A percentile compares a stretch with the other conserved stretches of the same genome.
These are phyloP conservation scores for Plasmodium coatneyi DNA, from an alignment of 169 alveolate genomes.

Conservation along the genomic window DNA sequence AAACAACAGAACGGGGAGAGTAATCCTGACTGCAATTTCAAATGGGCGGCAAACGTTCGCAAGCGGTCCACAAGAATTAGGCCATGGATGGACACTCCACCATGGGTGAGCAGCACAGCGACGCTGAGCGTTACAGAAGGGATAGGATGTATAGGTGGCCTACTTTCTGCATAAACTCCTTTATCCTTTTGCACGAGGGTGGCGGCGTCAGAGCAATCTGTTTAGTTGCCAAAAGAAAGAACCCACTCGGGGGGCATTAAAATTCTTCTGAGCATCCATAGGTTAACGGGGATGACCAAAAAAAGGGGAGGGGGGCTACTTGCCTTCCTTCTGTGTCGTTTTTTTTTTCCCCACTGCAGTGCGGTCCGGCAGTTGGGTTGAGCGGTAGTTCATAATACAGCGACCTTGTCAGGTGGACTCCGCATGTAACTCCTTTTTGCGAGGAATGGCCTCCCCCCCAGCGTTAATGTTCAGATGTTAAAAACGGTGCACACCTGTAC, in stretches of 20 bases:
- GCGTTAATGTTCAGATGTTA: background rate
- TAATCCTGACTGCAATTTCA: background rate
- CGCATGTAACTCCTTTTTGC: background rate
- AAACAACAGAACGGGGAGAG: background rate
- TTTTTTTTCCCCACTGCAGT: background rate
- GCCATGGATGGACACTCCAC: background rate
- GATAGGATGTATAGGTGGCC: background rate
- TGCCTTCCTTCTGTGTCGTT: background rate
- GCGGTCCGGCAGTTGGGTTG: background rate
- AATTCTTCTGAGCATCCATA: background rate
- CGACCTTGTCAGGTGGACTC: background rate
- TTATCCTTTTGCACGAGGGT: background rate
- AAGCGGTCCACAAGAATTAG: background rate
- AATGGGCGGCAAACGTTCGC: background rate
- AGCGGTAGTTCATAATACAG: background rate
- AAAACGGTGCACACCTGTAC: background rate
- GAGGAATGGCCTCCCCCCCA: background rate
- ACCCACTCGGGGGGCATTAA: background rate
- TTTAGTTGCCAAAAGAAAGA: background rate
- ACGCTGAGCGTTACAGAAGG: background rate
- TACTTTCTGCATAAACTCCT: background rate
- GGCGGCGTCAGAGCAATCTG: background rate
- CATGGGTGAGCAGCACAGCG: background rate
- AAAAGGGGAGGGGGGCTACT: background rate
- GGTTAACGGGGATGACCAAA: background rate